Base-by-base conservation (phyloP, 108 stramenopile genomes). In the Mayamaea pseudoterrestris region DNA sequence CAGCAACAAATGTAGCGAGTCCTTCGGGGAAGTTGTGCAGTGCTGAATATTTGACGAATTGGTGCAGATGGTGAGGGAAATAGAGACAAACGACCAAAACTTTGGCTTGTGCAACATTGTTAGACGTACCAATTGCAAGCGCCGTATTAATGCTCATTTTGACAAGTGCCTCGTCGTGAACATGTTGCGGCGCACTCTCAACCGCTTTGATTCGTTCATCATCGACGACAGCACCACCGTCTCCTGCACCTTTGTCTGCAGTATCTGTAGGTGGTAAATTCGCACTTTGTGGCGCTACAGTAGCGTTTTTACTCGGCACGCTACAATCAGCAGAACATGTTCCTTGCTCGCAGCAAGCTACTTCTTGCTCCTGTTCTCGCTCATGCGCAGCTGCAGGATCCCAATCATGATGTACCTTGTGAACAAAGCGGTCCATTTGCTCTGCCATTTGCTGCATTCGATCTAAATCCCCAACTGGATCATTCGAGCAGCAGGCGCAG, bases 1-100 rank as follows among this genome's bases (percentile, higher is more conserved):
- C 41, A 1, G 65, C 82, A 6, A 80, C 80, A 53, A 79, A 91
- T 6, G 84, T 84, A 3, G 80, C 85, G 16, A 87, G 52, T 8
- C 90, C 90, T 49, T 92, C 90, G 2, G 90, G 90, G 47, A 92
- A 85, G 59, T 92, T 92, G 75, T 87, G 85, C 30, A 84, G 32
- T 6, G n/a, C n/a, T n/a, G n/a, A n/a, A n/a, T n/a, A n/a, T n/a
- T n/a, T n/a, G n/a, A n/a, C n/a, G n/a, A n/a, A n/a, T n/a, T n/a
- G n/a, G n/a, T n/a, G n/a, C n/a, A n/a, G n/a, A n/a, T 20, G 17
- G 23, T 12, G n/a, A n/a, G n/a, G n/a, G n/a, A n/a, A n/a, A n/a
- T n/a, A n/a, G n/a, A n/a, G n/a, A n/a, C n/a, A n/a, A n/a, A n/a
- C n/a, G n/a, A n/a, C n/a, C n/a, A n/a, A n/a, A n/a, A n/a, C n/a